phyloP scores from a whole-genome alignment of 2,329 filamentous ascomycete genomes.

The Ciborinia camelliae region DNA sequence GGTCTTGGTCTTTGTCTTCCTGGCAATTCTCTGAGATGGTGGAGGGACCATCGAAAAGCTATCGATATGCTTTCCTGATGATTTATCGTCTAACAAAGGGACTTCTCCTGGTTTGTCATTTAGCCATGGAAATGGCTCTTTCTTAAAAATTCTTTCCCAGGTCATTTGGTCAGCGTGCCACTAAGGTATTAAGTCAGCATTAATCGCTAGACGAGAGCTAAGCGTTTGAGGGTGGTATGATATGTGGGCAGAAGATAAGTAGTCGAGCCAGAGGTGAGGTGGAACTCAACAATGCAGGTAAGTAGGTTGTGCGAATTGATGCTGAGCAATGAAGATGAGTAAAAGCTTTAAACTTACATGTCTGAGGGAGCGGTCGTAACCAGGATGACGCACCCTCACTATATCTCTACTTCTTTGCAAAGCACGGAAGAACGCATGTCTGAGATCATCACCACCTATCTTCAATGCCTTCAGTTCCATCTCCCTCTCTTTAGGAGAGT shows the following conservation, averaged over 20 bases:
- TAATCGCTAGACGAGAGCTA: not conserved
- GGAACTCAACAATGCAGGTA: too few species aligned
- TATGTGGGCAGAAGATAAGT: too few species aligned
- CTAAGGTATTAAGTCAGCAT: not conserved
- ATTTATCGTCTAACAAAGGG: not conserved
- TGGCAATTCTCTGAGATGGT: not conserved
- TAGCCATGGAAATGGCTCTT: constrained; percentile 6
- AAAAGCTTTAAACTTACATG: not conserved
- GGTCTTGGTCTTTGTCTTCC: not conserved
- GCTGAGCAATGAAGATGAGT: too few species aligned
- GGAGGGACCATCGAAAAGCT: not conserved
- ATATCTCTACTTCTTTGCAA: constrained; percentile 25
- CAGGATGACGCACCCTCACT: not conserved
- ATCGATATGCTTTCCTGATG: not conserved
- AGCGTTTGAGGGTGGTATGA: not conserved
- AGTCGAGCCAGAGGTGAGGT: too few species aligned
- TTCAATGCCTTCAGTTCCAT: constrained; percentile 26
- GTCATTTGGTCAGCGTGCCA: constrained; percentile 9
- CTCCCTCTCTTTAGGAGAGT: constrained; percentile 18
- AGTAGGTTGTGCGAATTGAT: not conserved
- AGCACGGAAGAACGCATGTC: constrained; percentile 26
- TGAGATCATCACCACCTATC: constrained; percentile 9
- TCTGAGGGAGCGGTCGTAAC: not conserved
- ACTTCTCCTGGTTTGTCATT: not conserved
- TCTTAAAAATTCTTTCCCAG: constrained; percentile 4